These are phyloP conservation scores for Cladorrhinum sp. DNA, from an alignment of 2,329 filamentous ascomycete genomes.

Conservation along the genomic window DNA sequence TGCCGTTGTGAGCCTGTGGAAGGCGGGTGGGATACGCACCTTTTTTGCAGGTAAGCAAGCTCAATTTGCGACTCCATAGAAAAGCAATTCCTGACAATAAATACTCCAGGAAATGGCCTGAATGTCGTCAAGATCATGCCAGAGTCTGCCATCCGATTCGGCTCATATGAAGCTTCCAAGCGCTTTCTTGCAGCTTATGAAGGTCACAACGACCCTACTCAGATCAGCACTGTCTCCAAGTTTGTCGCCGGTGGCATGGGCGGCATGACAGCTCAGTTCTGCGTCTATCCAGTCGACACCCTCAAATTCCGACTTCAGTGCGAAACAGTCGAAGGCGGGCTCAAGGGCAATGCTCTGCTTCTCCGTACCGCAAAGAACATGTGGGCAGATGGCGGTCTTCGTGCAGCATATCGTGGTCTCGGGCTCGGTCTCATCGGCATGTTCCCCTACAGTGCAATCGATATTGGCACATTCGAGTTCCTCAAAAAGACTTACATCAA, in stretches of 20 bases:
- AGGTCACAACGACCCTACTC: slow-evolving; percentile 77
- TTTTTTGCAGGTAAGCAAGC: slow-evolving; percentile 78
- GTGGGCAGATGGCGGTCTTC: slow-evolving; percentile 70
- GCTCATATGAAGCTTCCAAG: slow-evolving; percentile 94
- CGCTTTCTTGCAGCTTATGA: slow-evolving; percentile 80
- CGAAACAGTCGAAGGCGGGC: slow-evolving; percentile 82
- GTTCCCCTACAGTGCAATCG: slow-evolving; percentile 97
- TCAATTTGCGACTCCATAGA: background rate
- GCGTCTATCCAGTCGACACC: slow-evolving; percentile 90
- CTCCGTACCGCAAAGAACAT: slow-evolving; percentile 81
- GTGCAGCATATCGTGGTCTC: slow-evolving; percentile 83
- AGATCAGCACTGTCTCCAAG: slow-evolving; percentile 79
- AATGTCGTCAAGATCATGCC: slow-evolving; percentile 99
- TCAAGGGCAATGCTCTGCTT: slow-evolving; percentile 79
- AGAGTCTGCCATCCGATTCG: slow-evolving; percentile 97
- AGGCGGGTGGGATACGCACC: slow-evolving; percentile 78
- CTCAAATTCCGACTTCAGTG: slow-evolving; percentile 86
- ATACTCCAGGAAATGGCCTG: slow-evolving; percentile 76
- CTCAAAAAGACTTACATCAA: slow-evolving; percentile 72
- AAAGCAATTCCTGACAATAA: slow-evolving; percentile 11
- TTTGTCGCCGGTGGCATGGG: slow-evolving; percentile 88
- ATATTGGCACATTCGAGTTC: slow-evolving; percentile 92
- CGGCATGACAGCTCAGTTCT: slow-evolving; percentile 93
- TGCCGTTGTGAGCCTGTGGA: slow-evolving; percentile 77
- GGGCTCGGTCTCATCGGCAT: slow-evolving; percentile 93